Percentiles rank a stretch among this genome's conserved stretches.
Conservation (phyloP, 2,329 filamentous ascomycete genomes). For the Calonectria ilicicola region DNA sequence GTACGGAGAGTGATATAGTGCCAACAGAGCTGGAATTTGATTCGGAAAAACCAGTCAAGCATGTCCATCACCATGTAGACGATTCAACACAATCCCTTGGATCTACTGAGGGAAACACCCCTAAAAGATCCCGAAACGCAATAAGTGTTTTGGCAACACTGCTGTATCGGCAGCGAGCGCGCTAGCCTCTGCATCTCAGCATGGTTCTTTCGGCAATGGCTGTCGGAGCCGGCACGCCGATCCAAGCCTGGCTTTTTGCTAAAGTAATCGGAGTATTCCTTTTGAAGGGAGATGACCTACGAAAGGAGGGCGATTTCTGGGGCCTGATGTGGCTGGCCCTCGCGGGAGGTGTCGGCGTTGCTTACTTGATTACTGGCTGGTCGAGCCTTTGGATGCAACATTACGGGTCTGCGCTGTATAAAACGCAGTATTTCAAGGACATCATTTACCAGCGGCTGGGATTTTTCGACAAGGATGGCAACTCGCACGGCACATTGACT, state of each 20-base stretch:
- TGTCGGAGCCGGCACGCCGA: slow-evolving; percentile 40
- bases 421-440: slow-evolving; percentile 43
- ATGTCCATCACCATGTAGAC: rapidly evolving
- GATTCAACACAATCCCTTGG: not conserved
- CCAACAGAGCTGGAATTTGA: not conserved
- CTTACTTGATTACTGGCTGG: slow-evolving; percentile 43
- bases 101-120: not conserved
- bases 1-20: not conserved
- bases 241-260: slow-evolving; percentile 47
- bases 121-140: not conserved
- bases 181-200: slow-evolving; percentile 41
- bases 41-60: not conserved
- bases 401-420: slow-evolving; percentile 37
- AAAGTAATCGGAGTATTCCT: slow-evolving; percentile 43
- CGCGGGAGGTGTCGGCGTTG: slow-evolving; percentile 42
- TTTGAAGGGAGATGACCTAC: slow-evolving; percentile 43
- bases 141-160: slow-evolving; percentile 33
- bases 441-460: slow-evolving; percentile 44
- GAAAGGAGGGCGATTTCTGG: slow-evolving; percentile 41
- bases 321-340: slow-evolving; percentile 48
- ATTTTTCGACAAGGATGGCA: slow-evolving; percentile 46
- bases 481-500: slow-evolving; percentile 45
- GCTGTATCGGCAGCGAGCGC: slow-evolving; percentile 32
- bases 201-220: slow-evolving; percentile 41
- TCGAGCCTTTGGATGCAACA: slow-evolving; percentile 25